Conservation (phyloP, 2,329 filamentous ascomycete genomes). For the Aspergillus fischeri region DNA sequence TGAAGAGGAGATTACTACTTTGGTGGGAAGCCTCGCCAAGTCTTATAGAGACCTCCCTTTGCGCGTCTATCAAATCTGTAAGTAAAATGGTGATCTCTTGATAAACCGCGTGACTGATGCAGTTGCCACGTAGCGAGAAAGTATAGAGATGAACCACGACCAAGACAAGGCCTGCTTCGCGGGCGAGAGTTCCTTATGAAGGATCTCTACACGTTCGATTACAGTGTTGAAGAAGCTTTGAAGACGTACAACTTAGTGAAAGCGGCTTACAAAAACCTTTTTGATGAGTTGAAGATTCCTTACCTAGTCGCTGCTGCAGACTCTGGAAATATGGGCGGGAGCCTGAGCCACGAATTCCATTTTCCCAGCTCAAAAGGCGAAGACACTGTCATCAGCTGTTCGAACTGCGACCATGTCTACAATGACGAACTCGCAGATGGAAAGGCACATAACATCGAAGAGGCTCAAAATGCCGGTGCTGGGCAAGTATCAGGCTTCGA, state of each 20-base stretch:
- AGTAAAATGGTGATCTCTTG: constrained; percentile 21
- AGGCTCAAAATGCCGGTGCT: constrained; percentile 2
- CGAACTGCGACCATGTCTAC: constrained; percentile 67
- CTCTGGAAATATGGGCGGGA: constrained; percentile 94
- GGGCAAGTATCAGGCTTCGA: constrained; percentile 19
- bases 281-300: constrained; percentile 76
- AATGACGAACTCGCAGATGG: constrained; percentile 80
- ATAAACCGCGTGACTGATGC: neutral
- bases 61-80: constrained; percentile 84
- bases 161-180: constrained; percentile 80
- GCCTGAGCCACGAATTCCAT: constrained; percentile 92
- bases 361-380: constrained; percentile 76
- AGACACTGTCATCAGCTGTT: constrained; percentile 76
- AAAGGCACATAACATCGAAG: constrained; percentile 17
- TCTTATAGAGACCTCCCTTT: constrained; percentile 86
- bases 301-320: constrained; percentile 83
- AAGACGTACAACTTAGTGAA: constrained; percentile 74
- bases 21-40: constrained; percentile 68
- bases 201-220: constrained; percentile 94
- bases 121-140: constrained; percentile 62
- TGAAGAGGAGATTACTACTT: constrained; percentile 87
- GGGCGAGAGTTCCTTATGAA: constrained; percentile 97
- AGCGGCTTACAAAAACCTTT: constrained; percentile 68
- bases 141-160: constrained; percentile 87
- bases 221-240: constrained; percentile 62